Evolutionary conservation across 2,329 filamentous ascomycete species (phyloP).

Genomic region (Diplocarpon rosae): DNA sequence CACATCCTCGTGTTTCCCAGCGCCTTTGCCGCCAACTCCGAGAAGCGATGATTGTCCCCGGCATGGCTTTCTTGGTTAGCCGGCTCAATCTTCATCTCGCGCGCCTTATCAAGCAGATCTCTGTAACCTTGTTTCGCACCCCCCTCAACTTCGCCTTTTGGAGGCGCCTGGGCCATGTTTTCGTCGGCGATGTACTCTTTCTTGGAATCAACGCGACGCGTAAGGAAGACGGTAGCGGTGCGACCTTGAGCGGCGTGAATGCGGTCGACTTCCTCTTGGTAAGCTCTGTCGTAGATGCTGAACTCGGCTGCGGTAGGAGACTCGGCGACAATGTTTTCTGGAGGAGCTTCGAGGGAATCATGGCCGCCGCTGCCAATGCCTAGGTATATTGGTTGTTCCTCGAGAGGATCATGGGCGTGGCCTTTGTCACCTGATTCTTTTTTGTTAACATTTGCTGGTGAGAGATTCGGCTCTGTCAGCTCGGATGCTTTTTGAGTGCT

Average conservation of each 20-base stretch:
- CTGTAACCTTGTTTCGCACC: slow-evolving; percentile 23
- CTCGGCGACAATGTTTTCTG: slow-evolving; percentile 55
- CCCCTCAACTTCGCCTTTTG: slow-evolving; percentile 8
- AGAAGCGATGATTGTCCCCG: slow-evolving; percentile 10
- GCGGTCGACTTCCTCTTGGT: slow-evolving; percentile 67
- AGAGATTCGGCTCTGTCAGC: not conserved
- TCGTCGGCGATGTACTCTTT: slow-evolving; percentile 24
- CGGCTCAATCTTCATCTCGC: slow-evolving; percentile 9
- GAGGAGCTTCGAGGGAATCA: slow-evolving; percentile 26
- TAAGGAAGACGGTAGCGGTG: slow-evolving; percentile 47
- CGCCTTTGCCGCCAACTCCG: slow-evolving; percentile 20
- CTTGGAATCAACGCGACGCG: slow-evolving; percentile 36
- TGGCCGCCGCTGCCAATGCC: slow-evolving; percentile 60
- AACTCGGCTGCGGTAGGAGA: slow-evolving; percentile 77
- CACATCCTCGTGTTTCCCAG: slow-evolving; percentile 19
- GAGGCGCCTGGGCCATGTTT: slow-evolving; percentile 23
- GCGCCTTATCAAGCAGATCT: slow-evolving; percentile 22
- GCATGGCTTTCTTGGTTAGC: slow-evolving; percentile 2
- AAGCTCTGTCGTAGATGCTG: slow-evolving; percentile 81
- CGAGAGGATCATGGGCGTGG: slow-evolving; percentile 52
- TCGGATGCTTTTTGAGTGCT: not conserved
- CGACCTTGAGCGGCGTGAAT: slow-evolving; percentile 44
- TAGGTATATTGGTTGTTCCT: slow-evolving; percentile 55
- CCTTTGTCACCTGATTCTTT: slow-evolving; percentile 37
- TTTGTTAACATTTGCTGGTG: slow-evolving; percentile 10